Evolutionary conservation across 768 basidiomycete genomes (phyloP).

Genomic region (Tylopilus felleus): DNA sequence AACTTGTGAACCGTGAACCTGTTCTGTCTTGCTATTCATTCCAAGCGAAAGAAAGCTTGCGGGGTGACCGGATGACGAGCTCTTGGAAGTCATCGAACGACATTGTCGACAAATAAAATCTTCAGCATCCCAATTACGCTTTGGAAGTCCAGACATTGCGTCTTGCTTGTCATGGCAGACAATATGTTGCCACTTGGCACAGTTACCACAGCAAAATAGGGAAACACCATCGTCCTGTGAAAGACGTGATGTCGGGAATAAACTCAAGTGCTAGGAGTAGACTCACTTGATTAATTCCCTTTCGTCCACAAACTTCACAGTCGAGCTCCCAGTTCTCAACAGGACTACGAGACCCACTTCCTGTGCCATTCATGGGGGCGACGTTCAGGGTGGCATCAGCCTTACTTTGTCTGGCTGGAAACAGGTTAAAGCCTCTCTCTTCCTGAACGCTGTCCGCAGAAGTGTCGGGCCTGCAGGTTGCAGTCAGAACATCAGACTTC

Average conservation of each 20-base stretch:
- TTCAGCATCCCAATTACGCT: conserved; percentile 81
- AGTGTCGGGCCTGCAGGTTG: conserved; percentile 9
- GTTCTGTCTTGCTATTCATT: conserved; percentile 7
- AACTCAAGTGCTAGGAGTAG: neutral
- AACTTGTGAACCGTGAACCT: conserved; percentile 9
- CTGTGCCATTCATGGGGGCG: conserved; percentile 23
- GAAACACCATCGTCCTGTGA: conserved; percentile 73
- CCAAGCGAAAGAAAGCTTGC: conserved; percentile 5
- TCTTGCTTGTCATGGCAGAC: conserved; percentile 78
- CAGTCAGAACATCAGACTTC: conserved; percentile 14
- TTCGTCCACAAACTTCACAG: conserved; percentile 79
- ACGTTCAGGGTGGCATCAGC: neutral
- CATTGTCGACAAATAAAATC: conserved; percentile 77
- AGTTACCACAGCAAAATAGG: conserved; percentile 78
- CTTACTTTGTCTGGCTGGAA: conserved; percentile 5
- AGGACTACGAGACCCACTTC: conserved; percentile 51
- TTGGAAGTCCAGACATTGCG: conserved; percentile 54
- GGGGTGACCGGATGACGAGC: conserved; percentile 6
- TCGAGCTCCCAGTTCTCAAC: conserved; percentile 80
- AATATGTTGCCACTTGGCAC: conserved; percentile 89
- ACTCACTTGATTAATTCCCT: conserved; percentile 71
- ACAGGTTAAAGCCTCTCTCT: neutral
- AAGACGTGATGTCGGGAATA: conserved; percentile 7
- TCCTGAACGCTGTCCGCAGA: conserved; percentile 1
- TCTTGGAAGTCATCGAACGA: conserved; percentile 22